Base-by-base conservation (phyloP, 108 stramenopile species). In the Skeletonema costatum region DNA sequence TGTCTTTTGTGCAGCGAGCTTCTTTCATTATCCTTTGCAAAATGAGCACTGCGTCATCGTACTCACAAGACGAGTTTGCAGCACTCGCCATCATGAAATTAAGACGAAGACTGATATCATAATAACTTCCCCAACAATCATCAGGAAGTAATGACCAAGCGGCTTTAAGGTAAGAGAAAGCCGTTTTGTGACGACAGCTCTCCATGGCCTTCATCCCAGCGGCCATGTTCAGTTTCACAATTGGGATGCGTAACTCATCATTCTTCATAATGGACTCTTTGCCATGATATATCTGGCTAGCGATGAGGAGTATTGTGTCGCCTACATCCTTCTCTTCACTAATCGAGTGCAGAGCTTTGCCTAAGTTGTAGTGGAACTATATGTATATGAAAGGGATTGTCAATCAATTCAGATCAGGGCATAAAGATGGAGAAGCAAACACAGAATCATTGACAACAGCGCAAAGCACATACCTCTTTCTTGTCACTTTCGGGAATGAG, bases 401-500 rank as follows among this genome's bases (percentile, higher is more conserved):
- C 8, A 36, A 36, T 8, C 36, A 36, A 36, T 36, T 36, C 36
- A 36, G 36, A 8, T 6, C 35, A 6, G 8, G 36, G 25, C 25
- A 25, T 25, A 0, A 25, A 6, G 5, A 0, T 36, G 36, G 36
- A 36, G 36, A 36, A 36, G 36, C 6, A 36, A 36, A 36, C 5
- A 36, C 4, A 36, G 36, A 6, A 8, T 0, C 4, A 36, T 5
- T 36, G 36, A 36, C 36, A 36, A 6, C 36, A 36, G 36, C 36
- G 36, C 36, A 48, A 48, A 2, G 16, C 13, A 48, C 46, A 48
- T 48, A 48, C 46, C 46, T 48, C 16, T 32, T 58, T 19, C 44
- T 73, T 73, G 9, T 78, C 76, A 19, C 62, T 63, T 2, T 81
- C 53, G 29, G 85, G 64, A n/a, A 87, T 78, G 66, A 87, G 61